Conservation (phyloP, 306 rosid genomes). For the Dalbergia cultrata region DNA sequence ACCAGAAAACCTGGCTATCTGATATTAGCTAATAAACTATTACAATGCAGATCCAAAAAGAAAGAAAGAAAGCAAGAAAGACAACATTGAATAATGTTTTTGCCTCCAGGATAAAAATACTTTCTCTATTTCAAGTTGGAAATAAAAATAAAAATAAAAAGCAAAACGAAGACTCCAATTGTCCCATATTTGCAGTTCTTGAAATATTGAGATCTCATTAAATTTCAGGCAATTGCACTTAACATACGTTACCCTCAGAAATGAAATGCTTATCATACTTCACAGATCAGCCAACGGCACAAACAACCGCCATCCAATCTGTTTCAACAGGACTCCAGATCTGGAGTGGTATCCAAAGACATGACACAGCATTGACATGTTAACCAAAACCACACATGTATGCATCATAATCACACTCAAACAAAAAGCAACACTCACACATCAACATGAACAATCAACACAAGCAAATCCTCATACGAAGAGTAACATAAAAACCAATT, state of each 20-base stretch:
- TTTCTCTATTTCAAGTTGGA: neutral
- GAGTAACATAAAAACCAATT: neutral
- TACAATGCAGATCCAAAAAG: conserved; percentile 27
- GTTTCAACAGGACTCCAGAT: conserved; percentile 53
- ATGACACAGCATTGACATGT: conserved; percentile 22
- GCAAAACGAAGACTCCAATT: conserved; percentile 1
- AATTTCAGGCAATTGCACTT: conserved; percentile 12
- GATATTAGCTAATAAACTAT: conserved; percentile 31
- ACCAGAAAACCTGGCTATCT: conserved; percentile 8
- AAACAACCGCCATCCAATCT: neutral
- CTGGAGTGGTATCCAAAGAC: conserved; percentile 49
- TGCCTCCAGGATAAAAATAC: neutral
- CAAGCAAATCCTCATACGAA: neutral
- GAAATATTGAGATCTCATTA: conserved; percentile 37
- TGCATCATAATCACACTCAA: neutral
- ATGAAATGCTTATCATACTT: conserved; percentile 2
- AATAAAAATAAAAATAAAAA: neutral
- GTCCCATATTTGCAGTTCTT: conserved; percentile 24
- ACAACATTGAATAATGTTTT: neutral
- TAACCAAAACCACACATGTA: conserved; percentile 21
- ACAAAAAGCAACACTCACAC: conserved; percentile 26
- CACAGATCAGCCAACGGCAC: conserved; percentile 43
- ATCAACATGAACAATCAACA: conserved; percentile 34
- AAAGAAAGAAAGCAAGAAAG: neutral
- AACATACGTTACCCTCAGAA: neutral